Conservation (phyloP, 768 basidiomycete genomes). For the Russula sp. region DNA sequence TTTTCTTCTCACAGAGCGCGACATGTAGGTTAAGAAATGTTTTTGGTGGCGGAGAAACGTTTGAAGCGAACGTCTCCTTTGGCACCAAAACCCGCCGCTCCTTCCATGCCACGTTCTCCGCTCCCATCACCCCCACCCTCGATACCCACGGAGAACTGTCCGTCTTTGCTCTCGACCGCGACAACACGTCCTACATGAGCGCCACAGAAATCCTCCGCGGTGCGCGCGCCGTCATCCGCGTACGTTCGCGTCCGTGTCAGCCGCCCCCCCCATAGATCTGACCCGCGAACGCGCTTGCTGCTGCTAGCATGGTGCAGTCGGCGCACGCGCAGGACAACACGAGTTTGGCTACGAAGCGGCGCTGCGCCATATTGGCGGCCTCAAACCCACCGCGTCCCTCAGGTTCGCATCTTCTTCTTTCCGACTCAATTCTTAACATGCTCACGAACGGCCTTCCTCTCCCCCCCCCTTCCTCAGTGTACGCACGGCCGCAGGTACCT, state of each 20-base stretch:
- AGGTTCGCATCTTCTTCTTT: conserved; percentile 44
- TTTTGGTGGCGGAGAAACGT: conserved; percentile 85
- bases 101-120: conserved; percentile 61
- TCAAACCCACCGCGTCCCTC: conserved; percentile 73
- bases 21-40: conserved; percentile 80
- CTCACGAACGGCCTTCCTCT: not conserved
- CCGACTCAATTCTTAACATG: not conserved
- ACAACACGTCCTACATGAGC: conserved; percentile 74
- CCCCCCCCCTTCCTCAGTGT: conserved; percentile 46
- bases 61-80: conserved; percentile 75
- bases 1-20: conserved; percentile 46
- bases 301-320: conserved; percentile 10
- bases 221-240: conserved; percentile 62
- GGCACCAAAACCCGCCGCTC: conserved; percentile 86
- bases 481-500: conserved; percentile 74
- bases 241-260: conserved; percentile 39
- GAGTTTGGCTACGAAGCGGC: conserved; percentile 84
- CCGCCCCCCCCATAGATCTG: conserved; percentile 3
- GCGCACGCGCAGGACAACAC: conserved; percentile 42
- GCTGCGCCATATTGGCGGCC: conserved; percentile 63
- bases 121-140: conserved; percentile 58
- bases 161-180: conserved; percentile 69
- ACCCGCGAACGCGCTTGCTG: conserved; percentile 1
- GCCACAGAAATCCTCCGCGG: conserved; percentile 61
- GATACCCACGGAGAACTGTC: conserved; percentile 64